Conservation (phyloP, 257 asterid genomes). For the Linderniella brevidens region DNA sequence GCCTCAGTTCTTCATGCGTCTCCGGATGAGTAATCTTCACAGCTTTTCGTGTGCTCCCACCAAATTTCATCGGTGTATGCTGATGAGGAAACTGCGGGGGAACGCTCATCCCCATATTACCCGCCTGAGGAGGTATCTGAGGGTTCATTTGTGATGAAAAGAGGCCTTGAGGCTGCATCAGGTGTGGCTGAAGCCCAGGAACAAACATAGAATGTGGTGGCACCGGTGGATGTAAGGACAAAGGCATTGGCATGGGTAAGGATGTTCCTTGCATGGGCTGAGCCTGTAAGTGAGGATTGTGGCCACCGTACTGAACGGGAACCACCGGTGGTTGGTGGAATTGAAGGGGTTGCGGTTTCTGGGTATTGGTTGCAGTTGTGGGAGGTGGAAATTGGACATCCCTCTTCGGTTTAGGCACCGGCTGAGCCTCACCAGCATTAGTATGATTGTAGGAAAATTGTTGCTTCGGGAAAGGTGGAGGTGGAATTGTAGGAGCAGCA, state of each 20-base stretch:
- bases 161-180: conserved; percentile 68
- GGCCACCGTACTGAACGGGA: conserved; percentile 60
- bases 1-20: conserved; percentile 80
- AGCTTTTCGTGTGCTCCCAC: conserved; percentile 33
- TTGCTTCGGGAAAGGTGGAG: conserved; percentile 50
- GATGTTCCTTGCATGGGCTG: conserved; percentile 61
- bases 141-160: conserved; percentile 53
- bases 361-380: conserved; percentile 35
- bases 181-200: conserved; percentile 58
- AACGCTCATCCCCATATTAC: conserved; percentile 55
- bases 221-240: conserved; percentile 45
- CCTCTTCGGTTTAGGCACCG: conserved; percentile 36
- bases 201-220: conserved; percentile 69
- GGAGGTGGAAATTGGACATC: conserved; percentile 37
- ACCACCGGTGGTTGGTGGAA: conserved; percentile 46
- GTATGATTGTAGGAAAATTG: conserved; percentile 30
- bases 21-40: conserved; percentile 90
- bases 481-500: conserved; percentile 33
- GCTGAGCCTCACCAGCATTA: conserved; percentile 28
- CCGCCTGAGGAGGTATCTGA: conserved; percentile 61
- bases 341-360: conserved; percentile 35
- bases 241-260: conserved; percentile 23
- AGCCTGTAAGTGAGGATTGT: conserved; percentile 63
- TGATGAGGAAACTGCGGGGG: conserved; percentile 57
- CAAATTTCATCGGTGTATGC: conserved; percentile 28